Evolutionary conservation across 169 alveolate species (phyloP).

Genomic region (Eimeria falciformis): DNA sequence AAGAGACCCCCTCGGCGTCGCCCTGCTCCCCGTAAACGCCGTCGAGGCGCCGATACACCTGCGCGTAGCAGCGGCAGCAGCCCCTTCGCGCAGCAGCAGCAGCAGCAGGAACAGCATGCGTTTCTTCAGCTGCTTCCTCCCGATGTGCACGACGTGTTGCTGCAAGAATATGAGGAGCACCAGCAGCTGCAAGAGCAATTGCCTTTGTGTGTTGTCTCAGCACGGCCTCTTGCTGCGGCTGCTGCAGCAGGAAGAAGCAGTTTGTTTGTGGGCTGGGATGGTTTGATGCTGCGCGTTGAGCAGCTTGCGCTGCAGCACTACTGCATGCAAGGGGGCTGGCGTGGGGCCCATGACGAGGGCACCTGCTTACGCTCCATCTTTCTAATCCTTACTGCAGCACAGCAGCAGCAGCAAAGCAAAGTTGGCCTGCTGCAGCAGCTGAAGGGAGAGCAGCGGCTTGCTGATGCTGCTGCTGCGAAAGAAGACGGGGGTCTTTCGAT

Average conservation of each 20-base stretch:
- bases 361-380: slow-evolving; percentile 32
- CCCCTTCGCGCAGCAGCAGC: neutral
- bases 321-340: slow-evolving; percentile 59
- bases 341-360: slow-evolving; percentile 66
- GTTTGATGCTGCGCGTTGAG: slow-evolving; percentile 39
- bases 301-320: slow-evolving; percentile 63
- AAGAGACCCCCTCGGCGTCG: neutral
- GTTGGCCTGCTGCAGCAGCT: neutral
- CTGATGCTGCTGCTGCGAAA: neutral
- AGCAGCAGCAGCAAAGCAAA: neutral
- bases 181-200: slow-evolving; percentile 29
- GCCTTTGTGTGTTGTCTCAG: slow-evolving; percentile 38
- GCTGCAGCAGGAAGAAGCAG: slow-evolving; percentile 49
- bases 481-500: neutral
- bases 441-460: slow-evolving; percentile 11
- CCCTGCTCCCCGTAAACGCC: neutral
- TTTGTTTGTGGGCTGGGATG: slow-evolving; percentile 61
- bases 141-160: slow-evolving; percentile 48
- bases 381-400: neutral
- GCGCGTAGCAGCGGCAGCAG: neutral
- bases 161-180: slow-evolving; percentile 8
- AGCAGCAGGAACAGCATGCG: neutral
- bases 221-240: slow-evolving; percentile 51
- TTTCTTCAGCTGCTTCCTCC: slow-evolving; percentile 25
- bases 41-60: neutral